phyloP scores from a whole-genome alignment of 768 basidiomycete species.

The Auricularia sp. region DNA sequence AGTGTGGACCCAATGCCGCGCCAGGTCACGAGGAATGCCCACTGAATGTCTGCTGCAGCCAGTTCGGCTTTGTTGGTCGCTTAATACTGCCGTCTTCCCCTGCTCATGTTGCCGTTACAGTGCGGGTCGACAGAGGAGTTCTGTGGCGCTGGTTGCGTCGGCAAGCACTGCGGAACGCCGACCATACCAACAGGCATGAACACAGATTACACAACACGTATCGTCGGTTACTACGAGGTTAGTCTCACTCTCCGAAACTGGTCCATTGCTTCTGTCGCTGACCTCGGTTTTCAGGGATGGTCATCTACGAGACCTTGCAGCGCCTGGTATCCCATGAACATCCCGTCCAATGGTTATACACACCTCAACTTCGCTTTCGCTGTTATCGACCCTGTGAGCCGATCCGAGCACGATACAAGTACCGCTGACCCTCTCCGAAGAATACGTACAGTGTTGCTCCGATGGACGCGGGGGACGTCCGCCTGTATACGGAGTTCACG shows the following conservation, averaged over 20 bases:
- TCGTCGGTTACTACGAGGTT: too few relatives aligned
- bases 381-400: neutral
- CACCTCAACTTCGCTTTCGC: slow-evolving; percentile 3
- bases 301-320: neutral
- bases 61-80: too few relatives aligned
- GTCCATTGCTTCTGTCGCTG: neutral
- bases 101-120: neutral
- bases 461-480: slow-evolving; percentile 1
- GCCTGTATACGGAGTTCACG: neutral
- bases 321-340: neutral
- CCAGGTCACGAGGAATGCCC: neutral
- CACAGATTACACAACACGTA: too few relatives aligned
- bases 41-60: slow-evolving; percentile 2
- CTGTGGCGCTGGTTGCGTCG: neutral
- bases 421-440: too few relatives aligned
- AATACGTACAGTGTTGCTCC: neutral
- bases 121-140: neutral
- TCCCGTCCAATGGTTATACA: neutral
- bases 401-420: too few relatives aligned
- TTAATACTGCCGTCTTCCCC: too few relatives aligned
- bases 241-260: too few relatives aligned
- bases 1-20: slow-evolving; percentile 3
- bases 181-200: neutral
- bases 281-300: neutral
- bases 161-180: neutral